Evolutionary conservation across 2,329 filamentous ascomycete species (phyloP), one percentile per base, ranked within the genome.

Genomic region (Thermothelomyces thermophilus): DNA sequence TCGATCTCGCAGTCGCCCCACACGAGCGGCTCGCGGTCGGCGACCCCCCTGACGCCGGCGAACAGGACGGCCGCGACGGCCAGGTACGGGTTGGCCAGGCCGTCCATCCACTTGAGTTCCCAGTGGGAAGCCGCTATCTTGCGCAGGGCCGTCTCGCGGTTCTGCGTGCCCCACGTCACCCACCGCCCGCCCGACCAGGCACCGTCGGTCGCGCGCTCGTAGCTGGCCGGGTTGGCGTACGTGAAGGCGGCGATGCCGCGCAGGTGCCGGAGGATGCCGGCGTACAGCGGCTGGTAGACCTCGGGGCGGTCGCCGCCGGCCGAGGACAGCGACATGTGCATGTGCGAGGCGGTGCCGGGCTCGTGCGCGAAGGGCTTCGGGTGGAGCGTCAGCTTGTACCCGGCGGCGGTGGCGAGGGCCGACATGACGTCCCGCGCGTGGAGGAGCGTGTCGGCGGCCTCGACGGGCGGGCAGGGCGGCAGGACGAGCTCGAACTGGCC

Each of bases 401-500:
- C 79, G 35, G 83, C 75, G 3, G 74, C 69, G 3, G 79, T 78
- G 2, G 84, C 85, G 16, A 84, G 73, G 22, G 78, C 74, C 3
- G 76, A 73, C 52, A 94, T 80, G 24, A 85, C 77, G 57, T 90
- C 83, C 1, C 86, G 77, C 0, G 86, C 75, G 62, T 84, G 84
- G 5, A 90, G 70, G 1, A 94, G 73, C 0, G 73, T 77, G 63
- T 93, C 88, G 24, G 89, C 79, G 0, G 87, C 86, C 35, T 78
- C 69, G 0, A 91, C 66, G 0, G 86, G 81, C 0, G 79, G 67
- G 0, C 74, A 70, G 0, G 82, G 77, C 0, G 84, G 77, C 0
- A 93, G 74, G 1, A 90, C 72, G 48, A 94, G 78, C 65, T 91
- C 87, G 65, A 86, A 93, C 63, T 93, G 87, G 1, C 86, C 86